Conservation (phyloP, 2,329 filamentous ascomycete genomes). For the Cercospora beticola region DNA sequence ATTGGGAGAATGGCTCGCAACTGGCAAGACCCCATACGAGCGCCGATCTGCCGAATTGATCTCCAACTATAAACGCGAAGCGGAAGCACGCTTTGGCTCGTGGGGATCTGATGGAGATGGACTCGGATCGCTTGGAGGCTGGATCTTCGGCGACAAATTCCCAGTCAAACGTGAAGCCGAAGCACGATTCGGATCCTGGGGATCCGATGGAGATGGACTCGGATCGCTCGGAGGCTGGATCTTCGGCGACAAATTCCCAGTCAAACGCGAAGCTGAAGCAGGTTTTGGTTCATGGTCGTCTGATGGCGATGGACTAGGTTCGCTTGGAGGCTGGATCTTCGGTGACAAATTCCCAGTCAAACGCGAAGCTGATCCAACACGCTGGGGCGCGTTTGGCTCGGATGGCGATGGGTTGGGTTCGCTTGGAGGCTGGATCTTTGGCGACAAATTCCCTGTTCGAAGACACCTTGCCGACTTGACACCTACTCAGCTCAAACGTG, state of each 20-base stretch:
- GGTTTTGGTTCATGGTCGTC: background rate
- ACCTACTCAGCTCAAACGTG: background rate
- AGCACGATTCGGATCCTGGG: too few relatives aligned
- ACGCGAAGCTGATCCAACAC: too few relatives aligned
- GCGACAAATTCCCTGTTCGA: background rate
- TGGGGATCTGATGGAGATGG: background rate
- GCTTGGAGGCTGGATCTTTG: background rate
- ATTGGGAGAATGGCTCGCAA: background rate
- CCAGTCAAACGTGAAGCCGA: background rate
- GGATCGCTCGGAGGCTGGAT: too few relatives aligned
- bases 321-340: background rate
- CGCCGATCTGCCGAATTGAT: background rate
- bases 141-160: background rate
- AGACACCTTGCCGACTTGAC: background rate
- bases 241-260: too few relatives aligned
- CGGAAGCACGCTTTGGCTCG: background rate
- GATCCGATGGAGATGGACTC: too few relatives aligned
- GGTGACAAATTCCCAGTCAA: too few relatives aligned
- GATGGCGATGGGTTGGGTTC: background rate
- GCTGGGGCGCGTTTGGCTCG: background rate
- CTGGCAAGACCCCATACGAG: background rate
- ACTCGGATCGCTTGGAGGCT: background rate
- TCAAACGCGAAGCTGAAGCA: background rate
- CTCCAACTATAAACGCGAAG: background rate
- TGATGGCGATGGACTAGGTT: background rate